phyloP scores from a whole-genome alignment of 2,329 filamentous ascomycete genomes.

The Beauveria medogensis region DNA sequence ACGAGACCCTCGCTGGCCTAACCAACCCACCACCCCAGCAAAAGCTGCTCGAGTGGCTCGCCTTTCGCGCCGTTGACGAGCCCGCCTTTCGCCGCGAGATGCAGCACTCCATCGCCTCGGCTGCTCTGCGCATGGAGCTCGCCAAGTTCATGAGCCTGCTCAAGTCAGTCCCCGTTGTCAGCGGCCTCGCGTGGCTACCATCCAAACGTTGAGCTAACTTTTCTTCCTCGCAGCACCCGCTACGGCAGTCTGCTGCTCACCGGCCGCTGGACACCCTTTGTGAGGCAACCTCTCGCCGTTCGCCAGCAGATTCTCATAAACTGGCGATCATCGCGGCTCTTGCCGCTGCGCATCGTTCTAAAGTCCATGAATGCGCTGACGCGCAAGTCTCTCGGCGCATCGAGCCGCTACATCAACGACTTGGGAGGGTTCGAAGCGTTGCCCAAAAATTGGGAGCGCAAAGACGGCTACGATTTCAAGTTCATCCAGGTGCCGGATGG shows the following conservation, averaged over 20 bases:
- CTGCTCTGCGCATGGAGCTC: conserved; percentile 30
- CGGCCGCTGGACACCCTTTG: conserved; percentile 55
- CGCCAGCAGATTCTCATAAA: conserved; percentile 54
- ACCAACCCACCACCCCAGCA: conserved; percentile 31
- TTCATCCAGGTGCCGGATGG: conserved; percentile 50
- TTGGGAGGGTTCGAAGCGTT: conserved; percentile 51
- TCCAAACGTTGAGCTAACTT: neutral
- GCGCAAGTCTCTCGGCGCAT: conserved; percentile 47
- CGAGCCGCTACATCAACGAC: conserved; percentile 44
- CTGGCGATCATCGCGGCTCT: conserved; percentile 53
- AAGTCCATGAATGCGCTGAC: conserved; percentile 48
- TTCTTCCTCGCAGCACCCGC: conserved; percentile 41
- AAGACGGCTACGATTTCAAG: conserved; percentile 44
- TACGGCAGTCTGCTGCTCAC: conserved; percentile 58
- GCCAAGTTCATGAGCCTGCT: conserved; percentile 32
- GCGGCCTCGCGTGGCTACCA: neutral
- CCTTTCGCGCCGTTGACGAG: conserved; percentile 41
- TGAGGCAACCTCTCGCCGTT: conserved; percentile 50
- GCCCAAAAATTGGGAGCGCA: conserved; percentile 39
- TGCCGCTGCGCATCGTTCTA: conserved; percentile 45
- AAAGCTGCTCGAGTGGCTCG: conserved; percentile 44
- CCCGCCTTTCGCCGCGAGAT: conserved; percentile 45
- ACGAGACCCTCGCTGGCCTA: conserved; percentile 27
- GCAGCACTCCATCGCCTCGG: conserved; percentile 31
- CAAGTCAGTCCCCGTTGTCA: conserved; percentile 30